Conservation (phyloP, 768 basidiomycete species). For the Termitomyces sp. region DNA sequence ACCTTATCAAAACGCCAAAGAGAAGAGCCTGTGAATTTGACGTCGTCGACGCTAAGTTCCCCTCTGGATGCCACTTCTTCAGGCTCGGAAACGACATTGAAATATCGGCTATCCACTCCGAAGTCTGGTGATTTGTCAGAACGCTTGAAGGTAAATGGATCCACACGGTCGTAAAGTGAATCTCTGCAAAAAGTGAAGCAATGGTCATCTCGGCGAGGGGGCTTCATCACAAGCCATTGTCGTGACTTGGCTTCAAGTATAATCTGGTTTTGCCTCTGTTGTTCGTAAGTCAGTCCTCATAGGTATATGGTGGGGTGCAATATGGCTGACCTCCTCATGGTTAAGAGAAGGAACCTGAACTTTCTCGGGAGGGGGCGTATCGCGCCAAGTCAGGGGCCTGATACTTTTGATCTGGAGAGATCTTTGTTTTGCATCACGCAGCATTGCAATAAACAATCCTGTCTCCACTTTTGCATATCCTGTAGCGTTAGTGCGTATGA, state of each 20-base stretch:
- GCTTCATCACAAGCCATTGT: not conserved
- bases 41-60: not conserved
- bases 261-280: not conserved
- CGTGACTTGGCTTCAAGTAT: not conserved
- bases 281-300: too few relatives aligned
- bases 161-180: not conserved
- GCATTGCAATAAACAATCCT: not conserved
- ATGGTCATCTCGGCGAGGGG: not conserved
- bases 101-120: not conserved
- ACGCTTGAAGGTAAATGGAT: not conserved
- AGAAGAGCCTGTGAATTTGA: not conserved
- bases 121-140: not conserved
- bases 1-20: not conserved
- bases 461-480: not conserved
- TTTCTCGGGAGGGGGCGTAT: not conserved
- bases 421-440: not conserved
- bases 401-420: not conserved
- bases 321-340: not conserved
- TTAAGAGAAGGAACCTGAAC: not conserved
- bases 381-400: not conserved
- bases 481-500: not conserved
- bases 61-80: not conserved
- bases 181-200: not conserved
- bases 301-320: too few relatives aligned
- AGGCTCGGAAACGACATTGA: not conserved